A percentile compares a stretch with the other conserved stretches of the same genome.
Evolutionary conservation across 192 early-diverging fungal genomes (phyloP).

Genomic region (Allomyces javanicus): DNA sequence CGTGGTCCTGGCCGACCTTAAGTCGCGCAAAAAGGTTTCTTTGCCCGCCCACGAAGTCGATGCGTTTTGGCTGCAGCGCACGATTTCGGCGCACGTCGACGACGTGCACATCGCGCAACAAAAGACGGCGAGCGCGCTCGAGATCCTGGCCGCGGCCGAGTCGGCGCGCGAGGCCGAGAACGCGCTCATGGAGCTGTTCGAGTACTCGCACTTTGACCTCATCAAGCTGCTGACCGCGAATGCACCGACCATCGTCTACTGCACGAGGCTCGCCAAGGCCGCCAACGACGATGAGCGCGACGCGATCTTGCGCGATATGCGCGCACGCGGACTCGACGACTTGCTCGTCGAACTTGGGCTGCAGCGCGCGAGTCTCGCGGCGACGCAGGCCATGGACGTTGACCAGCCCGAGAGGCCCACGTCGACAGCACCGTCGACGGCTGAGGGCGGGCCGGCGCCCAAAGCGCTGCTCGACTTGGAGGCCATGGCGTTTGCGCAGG

Average conservation of each 20-base stretch:
- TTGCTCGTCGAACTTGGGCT: slow-evolving; percentile 51
- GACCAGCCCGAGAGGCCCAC: slow-evolving; percentile 16
- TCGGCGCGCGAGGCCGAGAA: slow-evolving; percentile 79
- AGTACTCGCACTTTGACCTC: slow-evolving; percentile 89
- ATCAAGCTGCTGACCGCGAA: slow-evolving; percentile 77
- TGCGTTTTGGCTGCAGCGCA: slow-evolving; percentile 92
- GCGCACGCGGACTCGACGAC: slow-evolving; percentile 37
- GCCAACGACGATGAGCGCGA: slow-evolving; percentile 31
- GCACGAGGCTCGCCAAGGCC: slow-evolving; percentile 65
- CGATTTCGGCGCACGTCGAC: slow-evolving; percentile 54
- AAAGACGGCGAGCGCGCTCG: slow-evolving; percentile 58
- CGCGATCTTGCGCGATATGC: slow-evolving; percentile 46
- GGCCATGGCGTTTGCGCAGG: slow-evolving; percentile 69
- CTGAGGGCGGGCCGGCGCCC: slow-evolving; percentile 8
- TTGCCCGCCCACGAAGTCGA: slow-evolving; percentile 57
- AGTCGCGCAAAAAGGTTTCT: neutral
- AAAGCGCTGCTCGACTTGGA: slow-evolving; percentile 54
- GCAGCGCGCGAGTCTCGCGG: slow-evolving; percentile 24
- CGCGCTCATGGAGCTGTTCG: slow-evolving; percentile 84
- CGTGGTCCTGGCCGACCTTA: slow-evolving; percentile 2
- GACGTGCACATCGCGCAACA: slow-evolving; percentile 74
- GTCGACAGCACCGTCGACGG: slow-evolving; percentile 7
- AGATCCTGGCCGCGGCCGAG: slow-evolving; percentile 45
- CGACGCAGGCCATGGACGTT: slow-evolving; percentile 39
- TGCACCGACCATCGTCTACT: slow-evolving; percentile 76